Conservation (phyloP, 176 grass and related monocot genomes). For the Zea luxurians region DNA sequence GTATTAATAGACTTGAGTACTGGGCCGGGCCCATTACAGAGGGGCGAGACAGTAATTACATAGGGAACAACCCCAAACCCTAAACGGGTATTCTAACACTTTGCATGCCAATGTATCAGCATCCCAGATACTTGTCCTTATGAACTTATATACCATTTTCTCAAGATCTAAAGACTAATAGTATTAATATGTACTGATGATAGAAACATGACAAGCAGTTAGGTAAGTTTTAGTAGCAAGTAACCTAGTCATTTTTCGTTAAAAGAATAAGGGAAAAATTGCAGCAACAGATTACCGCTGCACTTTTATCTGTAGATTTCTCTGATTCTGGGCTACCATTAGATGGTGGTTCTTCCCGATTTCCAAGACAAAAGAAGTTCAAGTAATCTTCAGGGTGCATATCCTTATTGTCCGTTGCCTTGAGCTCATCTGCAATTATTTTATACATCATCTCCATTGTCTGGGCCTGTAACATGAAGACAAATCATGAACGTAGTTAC, state of each 20-base stretch:
- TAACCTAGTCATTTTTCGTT: conserved; percentile 17
- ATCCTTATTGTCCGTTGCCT: conserved; percentile 62
- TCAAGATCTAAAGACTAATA: neutral
- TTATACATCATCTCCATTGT: conserved; percentile 98
- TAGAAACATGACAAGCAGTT: neutral
- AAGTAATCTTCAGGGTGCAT: conserved; percentile 77
- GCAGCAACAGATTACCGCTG: conserved; percentile 57
- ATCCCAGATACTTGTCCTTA: conserved; percentile 8
- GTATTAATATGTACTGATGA: neutral
- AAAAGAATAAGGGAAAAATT: conserved; percentile 5
- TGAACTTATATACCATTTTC: neutral
- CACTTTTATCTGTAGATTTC: conserved; percentile 61
- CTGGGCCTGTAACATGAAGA: conserved; percentile 57
- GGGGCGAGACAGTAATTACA: no score
- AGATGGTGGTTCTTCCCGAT: conserved; percentile 60
- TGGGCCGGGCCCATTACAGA: no score
- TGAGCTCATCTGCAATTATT: conserved; percentile 83
- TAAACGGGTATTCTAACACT: no score
- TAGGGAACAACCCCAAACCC: no score
- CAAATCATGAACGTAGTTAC: conserved; percentile 24
- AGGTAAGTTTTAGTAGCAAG: neutral
- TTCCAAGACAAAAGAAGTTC: conserved; percentile 96
- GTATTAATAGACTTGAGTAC: no score
- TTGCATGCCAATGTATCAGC: neutral
- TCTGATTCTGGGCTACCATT: conserved; percentile 43